phyloP scores from a whole-genome alignment of 2,329 filamentous ascomycete species.

The Sporothrix curviconia region DNA sequence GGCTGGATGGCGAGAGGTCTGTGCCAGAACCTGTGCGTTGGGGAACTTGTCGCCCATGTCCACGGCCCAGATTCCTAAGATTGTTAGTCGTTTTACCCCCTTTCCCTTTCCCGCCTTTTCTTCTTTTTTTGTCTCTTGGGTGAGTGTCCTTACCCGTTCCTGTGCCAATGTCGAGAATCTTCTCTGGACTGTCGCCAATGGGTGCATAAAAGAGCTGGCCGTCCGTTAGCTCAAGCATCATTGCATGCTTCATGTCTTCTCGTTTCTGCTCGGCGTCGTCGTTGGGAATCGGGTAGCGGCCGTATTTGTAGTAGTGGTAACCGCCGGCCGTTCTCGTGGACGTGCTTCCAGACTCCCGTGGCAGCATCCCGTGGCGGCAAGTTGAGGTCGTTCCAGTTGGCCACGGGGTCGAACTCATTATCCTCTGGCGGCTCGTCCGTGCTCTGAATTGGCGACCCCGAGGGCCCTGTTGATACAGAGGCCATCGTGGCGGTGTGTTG shows the following conservation, averaged over 20 bases:
- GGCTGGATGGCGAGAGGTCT: constrained; percentile 41
- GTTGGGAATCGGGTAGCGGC: constrained; percentile 42
- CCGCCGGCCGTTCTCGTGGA: constrained; percentile 20
- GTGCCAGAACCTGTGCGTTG: constrained; percentile 35
- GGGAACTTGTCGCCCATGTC: constrained; percentile 39
- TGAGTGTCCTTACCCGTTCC: constrained; percentile 41
- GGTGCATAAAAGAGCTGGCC: constrained; percentile 36
- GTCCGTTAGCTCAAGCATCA: constrained; percentile 39
- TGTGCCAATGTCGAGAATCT: constrained; percentile 43
- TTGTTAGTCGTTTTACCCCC: neutral
- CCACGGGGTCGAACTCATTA: neutral
- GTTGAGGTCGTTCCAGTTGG: neutral
- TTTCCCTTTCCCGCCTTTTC: too few relatives aligned
- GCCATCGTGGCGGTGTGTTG: neutral
- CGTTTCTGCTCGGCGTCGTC: constrained; percentile 40
- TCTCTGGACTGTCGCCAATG: constrained; percentile 33
- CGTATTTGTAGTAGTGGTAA: constrained; percentile 39
- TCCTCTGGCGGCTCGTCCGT: neutral
- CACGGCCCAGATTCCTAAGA: constrained; percentile 30
- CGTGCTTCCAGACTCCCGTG: constrained; percentile 15
- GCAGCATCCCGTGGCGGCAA: constrained; percentile 1
- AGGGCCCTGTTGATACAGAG: neutral
- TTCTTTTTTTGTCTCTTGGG: too few relatives aligned
- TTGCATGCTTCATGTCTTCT: constrained; percentile 39
- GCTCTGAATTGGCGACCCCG: neutral